These are phyloP conservation scores for Venturia asperata DNA, from an alignment of 2,329 filamentous ascomycete species.

Conservation along the genomic window DNA sequence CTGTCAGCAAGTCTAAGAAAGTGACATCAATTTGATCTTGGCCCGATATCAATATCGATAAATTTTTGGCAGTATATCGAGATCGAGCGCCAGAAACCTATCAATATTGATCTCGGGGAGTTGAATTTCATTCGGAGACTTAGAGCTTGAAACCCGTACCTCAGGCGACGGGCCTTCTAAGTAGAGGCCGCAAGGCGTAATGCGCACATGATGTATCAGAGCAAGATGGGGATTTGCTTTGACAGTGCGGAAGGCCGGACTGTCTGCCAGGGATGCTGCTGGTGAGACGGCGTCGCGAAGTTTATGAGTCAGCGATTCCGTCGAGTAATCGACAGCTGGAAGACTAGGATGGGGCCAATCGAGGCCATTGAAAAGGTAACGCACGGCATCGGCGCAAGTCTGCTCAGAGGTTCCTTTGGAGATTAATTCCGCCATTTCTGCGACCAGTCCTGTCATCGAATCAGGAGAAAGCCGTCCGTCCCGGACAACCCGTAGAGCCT, in stretches of 20 bases:
- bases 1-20: neutral
- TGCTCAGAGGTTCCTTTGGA: conserved; percentile 30
- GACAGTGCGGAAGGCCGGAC: neutral
- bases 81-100: neutral
- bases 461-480: conserved; percentile 14
- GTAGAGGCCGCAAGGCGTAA: conserved; percentile 37
- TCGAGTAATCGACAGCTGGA: neutral
- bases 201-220: conserved; percentile 29
- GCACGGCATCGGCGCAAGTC: conserved; percentile 39
- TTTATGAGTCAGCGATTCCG: neutral
- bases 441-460: neutral
- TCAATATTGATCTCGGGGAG: neutral
- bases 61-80: neutral
- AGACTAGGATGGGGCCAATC: conserved; percentile 3
- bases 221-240: conserved; percentile 7
- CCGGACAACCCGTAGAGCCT: conserved; percentile 11
- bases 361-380: conserved; percentile 1
- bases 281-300: neutral
- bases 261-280: neutral
- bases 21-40: too few species aligned
- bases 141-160: conserved; percentile 24
- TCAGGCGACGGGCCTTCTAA: conserved; percentile 49
- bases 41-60: neutral
- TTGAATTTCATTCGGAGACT: neutral
- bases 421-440: conserved; percentile 29